Evolutionary conservation across 441 rosid genomes (phyloP).

Genomic region (Populus trichocarpa): DNA sequence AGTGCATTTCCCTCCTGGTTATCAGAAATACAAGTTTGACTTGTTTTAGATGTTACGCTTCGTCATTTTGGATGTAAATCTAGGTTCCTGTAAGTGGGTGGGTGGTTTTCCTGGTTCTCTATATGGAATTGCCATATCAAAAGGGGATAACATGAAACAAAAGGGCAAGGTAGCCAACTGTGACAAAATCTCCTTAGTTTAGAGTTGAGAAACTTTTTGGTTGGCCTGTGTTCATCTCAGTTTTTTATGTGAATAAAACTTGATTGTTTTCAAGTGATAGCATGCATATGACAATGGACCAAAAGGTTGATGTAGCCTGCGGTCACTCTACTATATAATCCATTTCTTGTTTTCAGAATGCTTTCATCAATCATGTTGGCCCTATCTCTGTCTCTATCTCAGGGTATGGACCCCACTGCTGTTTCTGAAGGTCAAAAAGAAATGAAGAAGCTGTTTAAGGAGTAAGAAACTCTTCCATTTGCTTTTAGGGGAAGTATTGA

Average conservation of each 20-base stretch:
- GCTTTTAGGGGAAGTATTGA: not conserved
- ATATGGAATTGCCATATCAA: not conserved
- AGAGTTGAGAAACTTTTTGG: not conserved
- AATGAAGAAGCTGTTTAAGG: conserved; percentile 55
- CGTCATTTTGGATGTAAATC: not conserved
- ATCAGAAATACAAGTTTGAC: not conserved
- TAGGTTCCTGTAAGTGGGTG: not conserved
- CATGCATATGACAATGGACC: not conserved
- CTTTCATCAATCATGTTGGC: not conserved
- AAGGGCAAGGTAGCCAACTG: not conserved
- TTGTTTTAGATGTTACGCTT: not conserved
- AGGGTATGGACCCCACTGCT: conserved; percentile 47
- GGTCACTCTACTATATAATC: not conserved
- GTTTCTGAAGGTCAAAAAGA: conserved; percentile 50
- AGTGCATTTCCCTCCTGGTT: not conserved
- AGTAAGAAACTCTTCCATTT: conserved; percentile 49
- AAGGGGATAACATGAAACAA: not conserved
- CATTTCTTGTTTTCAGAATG: not conserved
- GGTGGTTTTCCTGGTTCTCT: not conserved
- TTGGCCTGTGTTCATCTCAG: not conserved
- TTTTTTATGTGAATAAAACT: not conserved
- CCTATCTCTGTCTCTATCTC: not conserved
- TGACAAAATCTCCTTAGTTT: not conserved
- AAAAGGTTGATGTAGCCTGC: not conserved
- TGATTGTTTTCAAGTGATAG: not conserved